A percentile compares a stretch with the other conserved stretches of the same genome.
These are phyloP conservation scores for Neurospora sp. DNA, from an alignment of 495 filamentous ascomycete species.

Conservation along the genomic window DNA sequence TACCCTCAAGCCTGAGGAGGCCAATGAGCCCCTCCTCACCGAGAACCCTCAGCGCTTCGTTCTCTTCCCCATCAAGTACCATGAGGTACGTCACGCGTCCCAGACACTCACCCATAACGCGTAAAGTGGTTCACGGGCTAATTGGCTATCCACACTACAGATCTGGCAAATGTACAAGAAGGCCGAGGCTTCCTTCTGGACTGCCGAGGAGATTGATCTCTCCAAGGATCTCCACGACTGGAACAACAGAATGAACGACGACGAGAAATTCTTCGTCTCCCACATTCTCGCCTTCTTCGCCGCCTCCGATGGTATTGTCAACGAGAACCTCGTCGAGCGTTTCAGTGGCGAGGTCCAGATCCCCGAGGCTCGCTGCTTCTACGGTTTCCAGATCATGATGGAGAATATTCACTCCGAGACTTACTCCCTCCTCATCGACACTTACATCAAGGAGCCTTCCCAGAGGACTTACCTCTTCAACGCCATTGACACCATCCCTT, in stretches of 20 bases:
- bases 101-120: constrained; percentile 34
- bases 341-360: constrained; percentile 97
- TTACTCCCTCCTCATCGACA: constrained; percentile 98
- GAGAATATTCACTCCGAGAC: constrained; percentile 99
- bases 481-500: constrained; percentile 91
- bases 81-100: constrained; percentile 71
- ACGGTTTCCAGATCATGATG: constrained; percentile 99
- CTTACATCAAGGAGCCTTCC: constrained; percentile 97
- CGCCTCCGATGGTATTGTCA: constrained; percentile 98
- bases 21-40: constrained; percentile 81
- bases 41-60: constrained; percentile 97
- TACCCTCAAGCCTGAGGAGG: constrained; percentile 60
- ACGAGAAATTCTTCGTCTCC: constrained; percentile 96
- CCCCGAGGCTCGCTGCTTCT: constrained; percentile 98
- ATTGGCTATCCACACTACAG: constrained; percentile 34
- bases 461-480: constrained; percentile 95
- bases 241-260: constrained; percentile 94
- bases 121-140: constrained; percentile 50
- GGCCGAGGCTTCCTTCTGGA: constrained; percentile 99
- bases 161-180: constrained; percentile 99
- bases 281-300: constrained; percentile 99
- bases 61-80: constrained; percentile 97
- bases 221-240: constrained; percentile 98
- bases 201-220: constrained; percentile 96
- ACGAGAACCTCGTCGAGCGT: constrained; percentile 97